phyloP scores from a whole-genome alignment of 75 land plant species.

The Picea glauca region DNA sequence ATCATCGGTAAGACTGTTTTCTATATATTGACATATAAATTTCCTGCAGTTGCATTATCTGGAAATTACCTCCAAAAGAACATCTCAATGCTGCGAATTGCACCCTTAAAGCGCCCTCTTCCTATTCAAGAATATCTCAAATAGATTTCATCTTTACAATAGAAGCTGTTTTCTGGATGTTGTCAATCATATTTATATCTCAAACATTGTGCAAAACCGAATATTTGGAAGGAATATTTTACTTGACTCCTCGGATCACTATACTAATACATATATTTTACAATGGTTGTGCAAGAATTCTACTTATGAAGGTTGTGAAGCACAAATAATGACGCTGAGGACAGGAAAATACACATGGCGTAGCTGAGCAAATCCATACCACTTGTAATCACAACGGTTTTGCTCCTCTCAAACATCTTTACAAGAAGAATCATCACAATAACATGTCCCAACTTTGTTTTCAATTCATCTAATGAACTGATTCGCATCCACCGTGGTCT shows the following conservation, averaged over 20 bases:
- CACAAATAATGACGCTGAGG: constrained; percentile 84
- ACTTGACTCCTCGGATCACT: no score
- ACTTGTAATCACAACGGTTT: constrained; percentile 74
- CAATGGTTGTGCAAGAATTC: background rate
- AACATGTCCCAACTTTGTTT: constrained; percentile 97
- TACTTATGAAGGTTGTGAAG: constrained; percentile 75
- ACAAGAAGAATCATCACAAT: constrained; percentile 97
- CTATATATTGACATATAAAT: no score
- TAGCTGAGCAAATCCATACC: constrained; percentile 86
- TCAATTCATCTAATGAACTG: constrained; percentile 84
- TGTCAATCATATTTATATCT: background rate
- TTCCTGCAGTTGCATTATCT: no score
- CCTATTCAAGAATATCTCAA: background rate
- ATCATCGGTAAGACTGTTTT: no score
- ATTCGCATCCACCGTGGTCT: constrained; percentile 96
- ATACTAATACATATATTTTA: background rate
- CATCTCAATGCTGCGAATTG: background rate
- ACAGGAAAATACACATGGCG: constrained; percentile 78
- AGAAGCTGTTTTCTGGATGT: background rate
- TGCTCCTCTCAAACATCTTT: constrained; percentile 98
- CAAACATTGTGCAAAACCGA: no score
- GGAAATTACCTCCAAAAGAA: background rate
- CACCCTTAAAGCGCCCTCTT: background rate
- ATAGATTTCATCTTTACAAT: background rate
- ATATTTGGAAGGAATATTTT: no score